Evolutionary conservation across 495 filamentous ascomycete species (phyloP), one percentile per base, ranked within the genome.

Genomic region (Penicillium pancosmium): DNA sequence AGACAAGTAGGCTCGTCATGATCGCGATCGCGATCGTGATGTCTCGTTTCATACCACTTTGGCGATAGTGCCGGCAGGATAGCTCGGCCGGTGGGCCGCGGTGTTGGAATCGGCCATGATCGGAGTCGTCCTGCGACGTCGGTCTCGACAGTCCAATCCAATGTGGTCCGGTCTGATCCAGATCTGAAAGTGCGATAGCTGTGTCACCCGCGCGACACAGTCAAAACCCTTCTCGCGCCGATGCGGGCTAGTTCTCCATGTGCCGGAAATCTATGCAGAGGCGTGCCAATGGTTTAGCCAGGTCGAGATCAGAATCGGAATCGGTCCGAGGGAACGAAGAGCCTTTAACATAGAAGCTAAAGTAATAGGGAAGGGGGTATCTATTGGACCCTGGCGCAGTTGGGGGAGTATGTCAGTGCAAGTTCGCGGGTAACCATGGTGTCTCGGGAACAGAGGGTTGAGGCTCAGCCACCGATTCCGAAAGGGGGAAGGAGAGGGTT

Each of bases 1-100:
- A 52, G 46, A 35, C 31, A 38, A 69, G 73, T 13, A 44, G 16
- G 41, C 16, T 44, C 41, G 2, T 9, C 36, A 38, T 38, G 36
- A 31, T 31, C 27, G 27, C 27, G 27, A 31, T 8, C 27, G 27
- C 27, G 8, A 31, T 31, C 27, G 12, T 2, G 36, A n/a, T 38
- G 1, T n/a, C 9, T 38, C n/a, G 7, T 8, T 5, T 44, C 41
- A 59, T 73, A 80, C 77, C 73, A 80, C 55, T 65, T 80, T 78
- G 16, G 76, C 73, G 56, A 80, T 70, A 41, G 77, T 78, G 41
- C 76, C 73, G 12, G 74, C 66, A 64, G 74, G 73, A 52, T 72
- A 74, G 50, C 67, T 65, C 56, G 68, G 69, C 58, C 62, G 57
- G 48, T 63, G 50, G 59, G 62, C 63, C 54, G 67, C 61, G 51